A percentile compares a stretch with the other conserved stretches of the same genome.
Evolutionary conservation across 331 rosid genomes (phyloP).

Genomic region (Malus hybrid): DNA sequence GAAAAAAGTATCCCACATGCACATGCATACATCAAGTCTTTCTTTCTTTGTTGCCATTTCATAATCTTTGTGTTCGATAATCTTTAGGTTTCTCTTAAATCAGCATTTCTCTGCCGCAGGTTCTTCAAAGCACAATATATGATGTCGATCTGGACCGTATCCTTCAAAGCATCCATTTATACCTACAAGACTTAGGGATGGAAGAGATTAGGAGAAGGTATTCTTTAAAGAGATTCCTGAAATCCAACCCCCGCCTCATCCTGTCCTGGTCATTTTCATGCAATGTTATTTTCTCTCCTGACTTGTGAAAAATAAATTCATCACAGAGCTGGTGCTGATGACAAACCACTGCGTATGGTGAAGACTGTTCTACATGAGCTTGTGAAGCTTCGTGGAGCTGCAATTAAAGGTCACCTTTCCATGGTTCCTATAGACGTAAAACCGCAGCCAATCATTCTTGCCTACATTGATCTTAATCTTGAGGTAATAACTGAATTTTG

Average conservation of each 20-base stretch:
- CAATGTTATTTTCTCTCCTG: background rate
- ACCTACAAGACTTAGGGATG: slow-evolving; percentile 96
- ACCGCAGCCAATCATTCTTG: slow-evolving; percentile 97
- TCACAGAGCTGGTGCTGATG: slow-evolving; percentile 97
- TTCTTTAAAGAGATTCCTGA: background rate
- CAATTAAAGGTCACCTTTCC: slow-evolving; percentile 95
- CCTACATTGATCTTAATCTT: slow-evolving; percentile 94
- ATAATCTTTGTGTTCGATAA: background rate
- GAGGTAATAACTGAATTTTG: slow-evolving; percentile 46
- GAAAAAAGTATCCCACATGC: background rate
- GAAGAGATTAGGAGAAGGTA: slow-evolving; percentile 99
- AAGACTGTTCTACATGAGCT: slow-evolving; percentile 98
- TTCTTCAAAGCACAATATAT: slow-evolving; percentile 93
- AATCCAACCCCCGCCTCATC: background rate
- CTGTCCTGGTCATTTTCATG: background rate
- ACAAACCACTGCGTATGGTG: slow-evolving; percentile 95
- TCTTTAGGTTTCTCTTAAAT: background rate
- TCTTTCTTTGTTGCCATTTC: background rate
- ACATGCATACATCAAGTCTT: background rate
- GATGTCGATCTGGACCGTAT: slow-evolving; percentile 94
- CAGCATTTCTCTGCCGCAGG: slow-evolving; percentile 40
- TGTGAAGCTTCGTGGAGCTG: slow-evolving; percentile 97
- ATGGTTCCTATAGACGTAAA: slow-evolving; percentile 98
- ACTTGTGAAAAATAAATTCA: background rate
- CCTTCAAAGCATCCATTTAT: slow-evolving; percentile 97